Conservation (phyloP, 805 yeast species). For the Yamadazyma philogaea region DNA sequence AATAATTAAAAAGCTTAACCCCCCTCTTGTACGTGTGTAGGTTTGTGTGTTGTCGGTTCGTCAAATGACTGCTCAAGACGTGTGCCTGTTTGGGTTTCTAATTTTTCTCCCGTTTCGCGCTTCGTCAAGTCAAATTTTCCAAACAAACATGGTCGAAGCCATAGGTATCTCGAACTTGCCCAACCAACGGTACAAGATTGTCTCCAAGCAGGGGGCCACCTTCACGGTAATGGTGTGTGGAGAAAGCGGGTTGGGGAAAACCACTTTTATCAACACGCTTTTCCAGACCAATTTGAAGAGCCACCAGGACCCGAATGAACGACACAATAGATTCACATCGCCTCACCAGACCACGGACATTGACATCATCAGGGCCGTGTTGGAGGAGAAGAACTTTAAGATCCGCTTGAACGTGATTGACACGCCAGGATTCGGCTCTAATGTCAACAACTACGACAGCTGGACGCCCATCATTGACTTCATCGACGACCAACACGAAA, state of each 20-base stretch:
- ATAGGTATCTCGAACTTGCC: slow-evolving; percentile 73
- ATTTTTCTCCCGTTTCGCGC: not conserved
- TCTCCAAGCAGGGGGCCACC: slow-evolving; percentile 69
- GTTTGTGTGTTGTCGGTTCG: too few species aligned
- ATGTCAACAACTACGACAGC: slow-evolving; percentile 77
- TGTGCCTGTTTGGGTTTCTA: too few species aligned
- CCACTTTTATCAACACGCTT: slow-evolving; percentile 84
- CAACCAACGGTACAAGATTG: slow-evolving; percentile 75
- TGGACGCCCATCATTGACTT: slow-evolving; percentile 88
- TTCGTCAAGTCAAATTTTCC: slow-evolving; percentile 2
- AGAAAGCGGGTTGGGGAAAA: slow-evolving; percentile 82
- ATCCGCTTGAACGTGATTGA: slow-evolving; percentile 79
- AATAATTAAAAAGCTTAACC: too few species aligned
- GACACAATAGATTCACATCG: slow-evolving; percentile 54
- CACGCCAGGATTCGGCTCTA: slow-evolving; percentile 93
- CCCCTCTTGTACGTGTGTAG: too few species aligned
- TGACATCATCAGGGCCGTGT: slow-evolving; percentile 72
- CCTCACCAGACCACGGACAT: slow-evolving; percentile 70
- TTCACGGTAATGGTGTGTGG: slow-evolving; percentile 87
- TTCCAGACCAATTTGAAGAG: slow-evolving; percentile 72
- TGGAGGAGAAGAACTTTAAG: slow-evolving; percentile 80
- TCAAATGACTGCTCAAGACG: too few species aligned
- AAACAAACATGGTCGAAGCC: slow-evolving; percentile 43
- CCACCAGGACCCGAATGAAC: slow-evolving; percentile 50
- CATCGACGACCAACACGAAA: slow-evolving; percentile 86